Conservation (phyloP, 176 grass and related monocot genomes). For the Ampelocalamus luodianensis region DNA sequence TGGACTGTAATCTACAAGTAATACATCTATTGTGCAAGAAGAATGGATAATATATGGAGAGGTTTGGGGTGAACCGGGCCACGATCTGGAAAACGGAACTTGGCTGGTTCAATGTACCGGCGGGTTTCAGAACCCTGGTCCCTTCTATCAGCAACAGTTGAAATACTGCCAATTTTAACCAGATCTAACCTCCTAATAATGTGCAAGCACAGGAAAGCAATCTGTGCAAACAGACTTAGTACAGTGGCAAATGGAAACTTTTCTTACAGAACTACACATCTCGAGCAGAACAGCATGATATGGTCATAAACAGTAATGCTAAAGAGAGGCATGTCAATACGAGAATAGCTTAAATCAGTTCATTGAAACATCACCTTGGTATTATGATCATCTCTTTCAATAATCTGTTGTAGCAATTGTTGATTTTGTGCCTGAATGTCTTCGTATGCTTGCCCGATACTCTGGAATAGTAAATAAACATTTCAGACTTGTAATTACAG, state of each 20-base stretch:
- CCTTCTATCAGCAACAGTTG: not conserved
- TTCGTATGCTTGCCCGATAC: slow-evolving; percentile 89
- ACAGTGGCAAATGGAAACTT: not conserved
- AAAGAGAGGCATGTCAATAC: not conserved
- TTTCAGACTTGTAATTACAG: slow-evolving; percentile 33
- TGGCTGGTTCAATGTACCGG: not conserved
- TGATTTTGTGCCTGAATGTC: slow-evolving; percentile 94
- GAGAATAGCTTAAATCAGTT: slow-evolving; percentile 7
- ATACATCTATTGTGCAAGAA: not conserved
- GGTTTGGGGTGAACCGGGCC: not conserved
- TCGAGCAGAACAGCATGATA: not conserved
- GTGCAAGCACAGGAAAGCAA: not conserved
- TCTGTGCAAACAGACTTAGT: not conserved
- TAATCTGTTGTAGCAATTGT: slow-evolving; percentile 90
- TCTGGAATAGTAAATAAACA: slow-evolving; percentile 52
- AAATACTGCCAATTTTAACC: slow-evolving; percentile 5
- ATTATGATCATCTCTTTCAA: slow-evolving; percentile 96
- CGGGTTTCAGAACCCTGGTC: not conserved
- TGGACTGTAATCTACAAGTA: not conserved
- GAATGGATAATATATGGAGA: not conserved
- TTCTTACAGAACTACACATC: not conserved
- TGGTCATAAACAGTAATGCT: not conserved
- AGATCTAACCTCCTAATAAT: not conserved
- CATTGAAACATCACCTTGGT: slow-evolving; percentile 68
- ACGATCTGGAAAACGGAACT: not conserved